Evolutionary conservation across 257 asterid genomes (phyloP), one percentile per base, ranked within the genome.

Genomic region (Nicotiana undulata): DNA sequence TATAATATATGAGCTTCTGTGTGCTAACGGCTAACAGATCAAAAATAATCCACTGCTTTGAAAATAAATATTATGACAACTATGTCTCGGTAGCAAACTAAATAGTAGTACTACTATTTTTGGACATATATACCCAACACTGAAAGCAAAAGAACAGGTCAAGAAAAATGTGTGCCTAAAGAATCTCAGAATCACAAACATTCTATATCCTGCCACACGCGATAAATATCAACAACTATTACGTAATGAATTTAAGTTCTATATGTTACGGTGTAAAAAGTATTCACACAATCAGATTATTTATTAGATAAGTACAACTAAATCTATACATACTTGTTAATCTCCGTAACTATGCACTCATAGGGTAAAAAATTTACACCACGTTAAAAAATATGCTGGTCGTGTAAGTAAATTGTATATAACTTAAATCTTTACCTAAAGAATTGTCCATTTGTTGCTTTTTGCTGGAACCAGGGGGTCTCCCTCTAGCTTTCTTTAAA

Each of bases 401-500:
- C 8, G 11, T 2, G 9, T 8, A 8, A 40, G 11, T 40, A 40
- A 8, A 8, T 40, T 40, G 49, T 40, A 8, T 9, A 40, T 40
- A 9, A 9, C 49, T 40, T 40, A 8, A 2, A 40, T 40, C 12
- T 40, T 49, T 72, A 72, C 78, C 78, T 46, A 24, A 34, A 9
- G 49, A 40, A 49, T 24, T 72, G 40, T 46, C 61, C 20, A 72
- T 49, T 49, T 46, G 78, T 49, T 46, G 78, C 34, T 72, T 72
- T 22, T 72, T 72, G 78, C 61, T 28, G 0, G 78, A 72, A 46
- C 78, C 78, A 72, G 40, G 78, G 2, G 78, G 78, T 72, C 78
- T 24, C 61, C 78, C 78, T 72, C 78, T 72, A 24, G 15, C 40
- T 49, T 72, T 72, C 78, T 72, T 72, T 61, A 8, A 3, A 1